These are phyloP conservation scores for Cadophora sp. DNA, from an alignment of 2,329 filamentous ascomycete species.

Conservation along the genomic window DNA sequence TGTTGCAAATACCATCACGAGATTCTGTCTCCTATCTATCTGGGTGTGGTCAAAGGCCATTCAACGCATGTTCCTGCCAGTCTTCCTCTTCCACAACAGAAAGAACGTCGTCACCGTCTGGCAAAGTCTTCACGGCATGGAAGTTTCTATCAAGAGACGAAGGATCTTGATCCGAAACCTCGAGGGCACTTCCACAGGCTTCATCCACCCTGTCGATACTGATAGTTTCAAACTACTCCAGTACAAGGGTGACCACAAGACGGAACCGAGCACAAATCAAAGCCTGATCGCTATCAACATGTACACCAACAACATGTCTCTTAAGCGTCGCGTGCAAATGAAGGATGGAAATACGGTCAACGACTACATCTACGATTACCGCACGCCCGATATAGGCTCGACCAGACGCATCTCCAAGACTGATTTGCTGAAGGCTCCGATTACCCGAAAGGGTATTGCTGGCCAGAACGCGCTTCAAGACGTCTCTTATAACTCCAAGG, in stretches of 20 bases:
- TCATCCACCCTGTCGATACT: slow-evolving; percentile 41
- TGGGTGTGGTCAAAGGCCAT: slow-evolving; percentile 55
- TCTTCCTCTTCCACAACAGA: slow-evolving; percentile 46
- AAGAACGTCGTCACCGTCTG: slow-evolving; percentile 53
- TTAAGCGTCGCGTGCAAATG: slow-evolving; percentile 43
- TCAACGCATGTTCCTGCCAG: slow-evolving; percentile 53
- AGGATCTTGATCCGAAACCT: slow-evolving; percentile 53
- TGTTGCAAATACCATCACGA: slow-evolving; percentile 47
- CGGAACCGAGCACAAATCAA: slow-evolving; percentile 52
- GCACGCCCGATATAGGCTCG: slow-evolving; percentile 43
- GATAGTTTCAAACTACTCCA: slow-evolving; percentile 30
- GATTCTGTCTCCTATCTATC: slow-evolving; percentile 49
- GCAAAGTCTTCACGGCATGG: slow-evolving; percentile 56
- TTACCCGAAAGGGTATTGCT: slow-evolving; percentile 54
- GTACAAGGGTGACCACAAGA: slow-evolving; percentile 40
- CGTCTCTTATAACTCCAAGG: slow-evolving; percentile 50
- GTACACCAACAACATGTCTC: slow-evolving; percentile 54
- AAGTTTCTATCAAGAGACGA: slow-evolving; percentile 54
- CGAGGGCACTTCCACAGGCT: slow-evolving; percentile 56
- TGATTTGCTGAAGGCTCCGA: slow-evolving; percentile 38
- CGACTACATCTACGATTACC: slow-evolving; percentile 57
- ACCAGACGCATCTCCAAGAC: slow-evolving; percentile 35
- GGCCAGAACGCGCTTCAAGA: slow-evolving; percentile 46
- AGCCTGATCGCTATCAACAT: slow-evolving; percentile 53
- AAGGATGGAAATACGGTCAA: slow-evolving; percentile 50